phyloP scores from a whole-genome alignment of 371 early-diverging fungal species.

The Coemansia sp. region DNA sequence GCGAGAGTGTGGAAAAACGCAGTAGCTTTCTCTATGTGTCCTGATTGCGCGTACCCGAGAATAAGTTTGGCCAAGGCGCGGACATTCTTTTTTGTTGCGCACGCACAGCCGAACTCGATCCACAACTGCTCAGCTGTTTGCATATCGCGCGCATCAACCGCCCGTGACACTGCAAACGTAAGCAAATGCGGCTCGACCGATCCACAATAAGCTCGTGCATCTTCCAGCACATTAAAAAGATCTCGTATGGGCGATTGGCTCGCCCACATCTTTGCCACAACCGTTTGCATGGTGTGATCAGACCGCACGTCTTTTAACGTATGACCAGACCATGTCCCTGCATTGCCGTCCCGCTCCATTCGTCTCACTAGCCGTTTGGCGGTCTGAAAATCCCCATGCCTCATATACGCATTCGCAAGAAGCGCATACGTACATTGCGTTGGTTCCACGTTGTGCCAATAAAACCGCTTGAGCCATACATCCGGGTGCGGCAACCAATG shows the following conservation, averaged over 20 bases:
- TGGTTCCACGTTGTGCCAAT: constrained; percentile 2
- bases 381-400: constrained; percentile 5
- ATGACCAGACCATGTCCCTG: background rate
- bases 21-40: constrained; percentile 5
- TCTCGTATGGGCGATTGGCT: background rate
- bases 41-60: constrained; percentile 18
- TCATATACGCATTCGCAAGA: constrained; percentile 20
- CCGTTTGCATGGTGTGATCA: background rate
- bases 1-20: constrained; percentile 1
- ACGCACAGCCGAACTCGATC: constrained; percentile 5
- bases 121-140: constrained; percentile 11
- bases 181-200: constrained; percentile 15
- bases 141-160: constrained; percentile 13
- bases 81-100: background rate
- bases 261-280: background rate
- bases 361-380: constrained; percentile 18
- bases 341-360: background rate
- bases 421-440: constrained; percentile 14
- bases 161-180: constrained; percentile 9
- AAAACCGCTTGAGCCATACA: constrained; percentile 14
- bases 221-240: background rate
- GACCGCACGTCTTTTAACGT: background rate
- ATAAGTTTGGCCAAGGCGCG: constrained; percentile 28
- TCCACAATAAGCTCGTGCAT: background rate
- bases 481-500: constrained; percentile 12